phyloP scores from a whole-genome alignment of 2,329 filamentous ascomycete genomes.

The Xylariomycetidae sp. region DNA sequence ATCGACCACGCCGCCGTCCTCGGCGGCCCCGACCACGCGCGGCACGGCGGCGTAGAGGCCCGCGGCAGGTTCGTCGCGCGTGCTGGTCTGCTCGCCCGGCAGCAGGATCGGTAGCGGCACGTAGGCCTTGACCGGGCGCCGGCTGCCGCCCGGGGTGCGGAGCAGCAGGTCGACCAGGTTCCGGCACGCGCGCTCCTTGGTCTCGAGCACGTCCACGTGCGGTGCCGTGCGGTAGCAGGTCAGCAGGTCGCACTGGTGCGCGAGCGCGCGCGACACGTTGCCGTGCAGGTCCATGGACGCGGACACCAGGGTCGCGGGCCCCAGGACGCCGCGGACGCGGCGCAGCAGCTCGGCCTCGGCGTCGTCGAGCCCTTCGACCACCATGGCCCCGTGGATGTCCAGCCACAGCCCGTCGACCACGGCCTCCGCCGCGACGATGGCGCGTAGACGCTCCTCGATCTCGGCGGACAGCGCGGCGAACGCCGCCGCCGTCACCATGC shows the following conservation, averaged over 20 bases:
- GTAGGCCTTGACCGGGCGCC: conserved; percentile 45
- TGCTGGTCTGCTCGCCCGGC: conserved; percentile 50
- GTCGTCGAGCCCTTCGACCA: conserved; percentile 43
- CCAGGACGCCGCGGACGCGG: conserved; percentile 39
- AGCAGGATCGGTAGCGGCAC: conserved; percentile 44
- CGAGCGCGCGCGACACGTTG: conserved; percentile 44
- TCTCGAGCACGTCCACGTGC: conserved; percentile 44
- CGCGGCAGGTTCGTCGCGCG: conserved; percentile 44
- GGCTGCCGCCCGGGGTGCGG: conserved; percentile 10
- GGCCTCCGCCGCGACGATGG: conserved; percentile 27
- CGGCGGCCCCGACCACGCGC: conserved; percentile 31
- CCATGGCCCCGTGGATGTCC: conserved; percentile 52
- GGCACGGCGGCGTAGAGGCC: conserved; percentile 43
- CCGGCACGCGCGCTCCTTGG: conserved; percentile 43
- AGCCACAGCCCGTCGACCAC: conserved; percentile 45
- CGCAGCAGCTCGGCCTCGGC: conserved; percentile 40
- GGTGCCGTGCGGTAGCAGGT: conserved; percentile 49
- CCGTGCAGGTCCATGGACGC: conserved; percentile 52
- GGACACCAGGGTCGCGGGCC: conserved; percentile 40
- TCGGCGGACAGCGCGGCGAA: conserved; percentile 37
- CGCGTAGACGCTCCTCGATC: conserved; percentile 32
- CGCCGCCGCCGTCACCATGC: conserved; percentile 37
- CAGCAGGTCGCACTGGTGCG: conserved; percentile 43
- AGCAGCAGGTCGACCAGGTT: conserved; percentile 38
- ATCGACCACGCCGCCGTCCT: conserved; percentile 36